Evolutionary conservation across 306 rosid genomes (phyloP).

Genomic region (Bauhinia variegata): DNA sequence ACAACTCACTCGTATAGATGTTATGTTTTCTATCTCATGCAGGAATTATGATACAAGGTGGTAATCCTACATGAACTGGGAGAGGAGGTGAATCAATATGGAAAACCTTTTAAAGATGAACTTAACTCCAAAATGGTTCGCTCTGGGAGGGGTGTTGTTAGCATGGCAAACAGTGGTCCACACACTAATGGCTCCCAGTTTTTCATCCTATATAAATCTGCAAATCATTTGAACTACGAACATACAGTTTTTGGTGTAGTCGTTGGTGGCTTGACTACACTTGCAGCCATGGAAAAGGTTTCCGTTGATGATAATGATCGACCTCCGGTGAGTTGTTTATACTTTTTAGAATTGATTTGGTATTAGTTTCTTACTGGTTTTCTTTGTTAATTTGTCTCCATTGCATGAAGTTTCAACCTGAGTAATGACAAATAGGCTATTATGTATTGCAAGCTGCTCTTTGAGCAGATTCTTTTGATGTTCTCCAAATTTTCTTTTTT

Average conservation of each 20-base stretch:
- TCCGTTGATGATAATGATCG: constrained; percentile 85
- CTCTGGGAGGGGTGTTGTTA: constrained; percentile 93
- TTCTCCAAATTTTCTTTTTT: constrained; percentile 19
- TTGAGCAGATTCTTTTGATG: constrained; percentile 35
- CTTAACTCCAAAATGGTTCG: constrained; percentile 88
- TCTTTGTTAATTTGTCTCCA: constrained; percentile 29
- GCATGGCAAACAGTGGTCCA: constrained; percentile 99
- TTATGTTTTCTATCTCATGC: constrained; percentile 30
- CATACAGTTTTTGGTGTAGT: constrained; percentile 93
- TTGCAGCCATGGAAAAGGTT: constrained; percentile 92
- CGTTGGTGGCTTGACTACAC: constrained; percentile 89
- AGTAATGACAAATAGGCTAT: constrained; percentile 29
- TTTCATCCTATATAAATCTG: constrained; percentile 91
- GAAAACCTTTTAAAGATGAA: constrained; percentile 90
- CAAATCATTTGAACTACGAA: constrained; percentile 87
- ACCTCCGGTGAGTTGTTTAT: constrained; percentile 64
- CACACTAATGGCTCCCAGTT: constrained; percentile 98
- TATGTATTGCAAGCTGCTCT: constrained; percentile 36
- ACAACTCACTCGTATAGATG: constrained; percentile 13
- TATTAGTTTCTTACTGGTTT: too few species aligned
- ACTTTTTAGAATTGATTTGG: constrained; percentile 25
- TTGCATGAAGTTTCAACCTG: too few species aligned
- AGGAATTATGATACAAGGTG: constrained; percentile 99
- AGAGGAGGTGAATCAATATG: constrained; percentile 97
- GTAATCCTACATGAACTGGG: constrained; percentile 97